Evolutionary conservation across 306 rosid species (phyloP).

Genomic region (Geum urbanum): DNA sequence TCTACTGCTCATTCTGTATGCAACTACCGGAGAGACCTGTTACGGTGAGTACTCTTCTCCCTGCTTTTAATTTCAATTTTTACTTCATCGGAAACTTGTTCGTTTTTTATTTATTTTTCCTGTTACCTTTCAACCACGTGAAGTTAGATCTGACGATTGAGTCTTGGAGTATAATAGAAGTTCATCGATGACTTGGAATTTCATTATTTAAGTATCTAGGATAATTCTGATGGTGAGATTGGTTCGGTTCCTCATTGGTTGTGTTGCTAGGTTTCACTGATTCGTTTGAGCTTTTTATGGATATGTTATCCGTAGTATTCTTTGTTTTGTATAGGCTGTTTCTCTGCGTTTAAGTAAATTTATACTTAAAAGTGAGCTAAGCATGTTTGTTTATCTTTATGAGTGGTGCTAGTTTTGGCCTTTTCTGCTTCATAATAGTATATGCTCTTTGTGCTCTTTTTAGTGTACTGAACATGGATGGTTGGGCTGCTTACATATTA

Average conservation of each 20-base stretch:
- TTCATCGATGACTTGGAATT: not conserved
- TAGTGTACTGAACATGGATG: not conserved
- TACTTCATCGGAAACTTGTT: not conserved
- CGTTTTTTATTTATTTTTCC: not conserved
- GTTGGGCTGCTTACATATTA: not conserved
- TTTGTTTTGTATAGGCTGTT: not conserved
- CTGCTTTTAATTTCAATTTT: not conserved
- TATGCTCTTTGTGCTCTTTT: not conserved
- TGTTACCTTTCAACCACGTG: not conserved
- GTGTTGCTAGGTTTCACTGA: not conserved
- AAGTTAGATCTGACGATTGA: not conserved
- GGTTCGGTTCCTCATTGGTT: not conserved
- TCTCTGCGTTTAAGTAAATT: not conserved
- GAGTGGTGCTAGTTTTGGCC: not conserved
- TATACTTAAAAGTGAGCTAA: not conserved
- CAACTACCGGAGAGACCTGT: conserved; percentile 77
- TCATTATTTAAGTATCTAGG: not conserved
- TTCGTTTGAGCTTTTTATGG: not conserved
- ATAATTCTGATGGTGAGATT: not conserved
- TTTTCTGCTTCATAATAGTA: not conserved
- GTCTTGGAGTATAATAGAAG: no score
- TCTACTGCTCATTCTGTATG: conserved; percentile 62
- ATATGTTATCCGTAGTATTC: not conserved
- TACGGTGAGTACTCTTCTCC: conserved; percentile 39
- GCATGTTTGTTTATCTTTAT: not conserved